Evolutionary conservation across 2,329 filamentous ascomycete genomes (phyloP).

Genomic region (Colletotrichum sidae): DNA sequence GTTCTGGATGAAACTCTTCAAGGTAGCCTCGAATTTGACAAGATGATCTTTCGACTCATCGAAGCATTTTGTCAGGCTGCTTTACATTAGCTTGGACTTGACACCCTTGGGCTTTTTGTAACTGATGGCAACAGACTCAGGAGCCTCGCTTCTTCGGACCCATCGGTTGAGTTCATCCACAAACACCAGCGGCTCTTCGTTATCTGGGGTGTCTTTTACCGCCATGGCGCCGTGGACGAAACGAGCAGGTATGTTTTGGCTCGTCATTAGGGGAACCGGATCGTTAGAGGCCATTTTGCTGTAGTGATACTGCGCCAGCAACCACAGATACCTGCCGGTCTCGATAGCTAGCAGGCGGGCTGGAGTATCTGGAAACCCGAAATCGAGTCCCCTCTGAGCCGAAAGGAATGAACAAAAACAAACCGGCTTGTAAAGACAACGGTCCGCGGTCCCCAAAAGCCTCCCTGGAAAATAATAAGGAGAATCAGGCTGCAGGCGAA

Average conservation of each 20-base stretch:
- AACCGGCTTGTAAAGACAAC: no score
- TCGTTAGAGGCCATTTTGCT: no score
- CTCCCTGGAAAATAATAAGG: no score
- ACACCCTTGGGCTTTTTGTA: no score
- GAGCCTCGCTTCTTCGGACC: neutral
- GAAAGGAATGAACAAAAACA: no score
- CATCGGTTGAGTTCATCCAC: neutral
- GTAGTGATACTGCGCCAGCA: no score
- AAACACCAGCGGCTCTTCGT: neutral
- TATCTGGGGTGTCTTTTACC: neutral
- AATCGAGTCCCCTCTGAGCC: no score
- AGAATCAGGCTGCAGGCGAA: no score
- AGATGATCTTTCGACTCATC: neutral
- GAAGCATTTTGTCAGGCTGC: neutral
- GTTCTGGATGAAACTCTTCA: neutral
- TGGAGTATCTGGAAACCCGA: no score
- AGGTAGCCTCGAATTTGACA: neutral
- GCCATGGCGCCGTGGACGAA: neutral
- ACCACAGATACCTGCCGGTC: no score
- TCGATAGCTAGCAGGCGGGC: no score
- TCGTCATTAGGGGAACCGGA: neutral
- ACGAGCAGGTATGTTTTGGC: slow-evolving; percentile 1
- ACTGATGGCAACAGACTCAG: neutral
- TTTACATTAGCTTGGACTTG: neutral
- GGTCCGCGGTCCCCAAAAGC: no score